Conservation (phyloP, 2,329 filamentous ascomycete genomes). For the Alternaria dauci region DNA sequence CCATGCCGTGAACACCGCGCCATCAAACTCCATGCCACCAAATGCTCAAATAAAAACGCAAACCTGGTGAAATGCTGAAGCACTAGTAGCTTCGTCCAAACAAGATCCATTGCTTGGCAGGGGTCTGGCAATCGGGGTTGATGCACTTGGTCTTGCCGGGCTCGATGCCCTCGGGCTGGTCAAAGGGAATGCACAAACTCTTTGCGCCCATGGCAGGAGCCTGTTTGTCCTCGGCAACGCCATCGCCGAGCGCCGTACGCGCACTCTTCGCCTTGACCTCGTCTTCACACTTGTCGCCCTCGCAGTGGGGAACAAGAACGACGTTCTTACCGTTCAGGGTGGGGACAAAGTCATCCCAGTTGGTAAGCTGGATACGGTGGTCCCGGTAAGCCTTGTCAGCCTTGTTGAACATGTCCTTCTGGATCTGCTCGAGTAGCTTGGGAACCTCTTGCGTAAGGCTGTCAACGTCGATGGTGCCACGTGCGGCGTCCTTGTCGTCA, state of each 20-base stretch:
- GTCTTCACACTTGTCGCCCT: slow-evolving; percentile 86
- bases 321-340: slow-evolving; percentile 92
- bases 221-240: slow-evolving; percentile 76
- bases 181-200: slow-evolving; percentile 80
- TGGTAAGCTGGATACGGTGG: slow-evolving; percentile 79
- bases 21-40: slow-evolving; percentile 33
- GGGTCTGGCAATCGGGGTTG: slow-evolving; percentile 81
- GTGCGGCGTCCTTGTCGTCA: slow-evolving; percentile 69
- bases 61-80: not conserved
- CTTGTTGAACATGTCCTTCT: slow-evolving; percentile 78
- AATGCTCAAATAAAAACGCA: slow-evolving; percentile 28
- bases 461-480: slow-evolving; percentile 73
- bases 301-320: slow-evolving; percentile 88
- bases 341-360: slow-evolving; percentile 92
- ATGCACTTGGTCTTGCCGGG: slow-evolving; percentile 88
- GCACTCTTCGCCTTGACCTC: slow-evolving; percentile 93
- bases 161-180: slow-evolving; percentile 82
- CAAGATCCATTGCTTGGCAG: slow-evolving; percentile 89
- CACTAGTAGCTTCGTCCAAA: slow-evolving; percentile 70
- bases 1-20: slow-evolving; percentile 20
- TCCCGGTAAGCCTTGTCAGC: slow-evolving; percentile 80
- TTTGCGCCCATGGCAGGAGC: slow-evolving; percentile 80
- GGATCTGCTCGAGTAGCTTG: slow-evolving; percentile 86
- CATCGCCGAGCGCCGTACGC: slow-evolving; percentile 72
- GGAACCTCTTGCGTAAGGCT: slow-evolving; percentile 78